Evolutionary conservation across 345 rosid species (phyloP).

Genomic region (Combretum micranthum): DNA sequence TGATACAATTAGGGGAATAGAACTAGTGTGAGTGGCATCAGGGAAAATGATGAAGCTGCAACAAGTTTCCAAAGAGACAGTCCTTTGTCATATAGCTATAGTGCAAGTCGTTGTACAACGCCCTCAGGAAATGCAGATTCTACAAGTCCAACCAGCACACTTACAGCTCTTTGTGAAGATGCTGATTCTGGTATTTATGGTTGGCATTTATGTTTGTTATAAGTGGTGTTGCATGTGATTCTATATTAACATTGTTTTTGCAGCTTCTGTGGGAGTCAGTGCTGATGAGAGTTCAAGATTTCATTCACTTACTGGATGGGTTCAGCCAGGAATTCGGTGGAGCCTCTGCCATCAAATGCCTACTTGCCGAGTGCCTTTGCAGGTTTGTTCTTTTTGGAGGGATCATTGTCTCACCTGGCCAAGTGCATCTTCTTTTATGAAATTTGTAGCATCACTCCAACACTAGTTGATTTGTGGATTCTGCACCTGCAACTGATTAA

Average conservation of each 20-base stretch:
- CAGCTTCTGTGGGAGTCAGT: slow-evolving; percentile 54
- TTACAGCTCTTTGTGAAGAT: slow-evolving; percentile 73
- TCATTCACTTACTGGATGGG: slow-evolving; percentile 21
- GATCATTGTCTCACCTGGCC: background rate
- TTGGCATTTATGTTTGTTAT: slow-evolving; percentile 5
- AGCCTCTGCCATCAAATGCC: slow-evolving; percentile 15
- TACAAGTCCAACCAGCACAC: slow-evolving; percentile 69
- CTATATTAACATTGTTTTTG: slow-evolving; percentile 15
- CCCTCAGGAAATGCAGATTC: slow-evolving; percentile 64
- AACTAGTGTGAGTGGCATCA: slow-evolving; percentile 37
- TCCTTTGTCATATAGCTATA: slow-evolving; percentile 29
- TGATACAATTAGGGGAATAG: slow-evolving; percentile 41
- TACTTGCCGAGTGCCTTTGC: slow-evolving; percentile 18
- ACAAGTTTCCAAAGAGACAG: slow-evolving; percentile 35
- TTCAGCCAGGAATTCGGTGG: slow-evolving; percentile 19
- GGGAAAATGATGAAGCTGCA: slow-evolving; percentile 32
- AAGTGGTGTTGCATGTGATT: background rate
- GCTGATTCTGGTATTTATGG: slow-evolving; percentile 68
- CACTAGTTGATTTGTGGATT: background rate
- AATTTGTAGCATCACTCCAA: background rate
- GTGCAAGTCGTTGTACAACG: slow-evolving; percentile 24
- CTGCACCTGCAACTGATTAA: slow-evolving; percentile 12
- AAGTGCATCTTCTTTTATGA: background rate
- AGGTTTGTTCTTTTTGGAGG: slow-evolving; percentile 18
- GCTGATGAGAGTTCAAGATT: slow-evolving; percentile 43